Evolutionary conservation across 2,329 filamentous ascomycete genomes (phyloP).

Genomic region (Clarireedia homoeocarpa): DNA sequence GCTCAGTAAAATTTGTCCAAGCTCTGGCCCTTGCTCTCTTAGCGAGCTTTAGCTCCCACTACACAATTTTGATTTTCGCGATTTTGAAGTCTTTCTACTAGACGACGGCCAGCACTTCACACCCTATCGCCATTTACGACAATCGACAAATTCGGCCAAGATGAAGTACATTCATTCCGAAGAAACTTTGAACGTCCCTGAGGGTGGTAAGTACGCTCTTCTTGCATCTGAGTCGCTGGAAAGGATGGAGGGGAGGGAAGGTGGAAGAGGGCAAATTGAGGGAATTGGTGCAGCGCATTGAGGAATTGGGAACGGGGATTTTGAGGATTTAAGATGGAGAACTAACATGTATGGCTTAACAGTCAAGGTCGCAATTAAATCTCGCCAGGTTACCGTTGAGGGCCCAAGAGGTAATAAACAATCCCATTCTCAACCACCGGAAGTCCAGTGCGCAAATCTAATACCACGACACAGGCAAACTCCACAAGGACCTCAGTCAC

Average conservation of each 20-base stretch:
- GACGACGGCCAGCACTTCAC: conserved; percentile 11
- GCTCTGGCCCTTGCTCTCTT: conserved; percentile 2
- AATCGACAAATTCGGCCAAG: conserved; percentile 46
- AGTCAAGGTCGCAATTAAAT: conserved; percentile 99
- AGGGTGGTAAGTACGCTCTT: conserved; percentile 69
- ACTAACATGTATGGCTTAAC: conserved; percentile 35
- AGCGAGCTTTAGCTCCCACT: conserved; percentile 9
- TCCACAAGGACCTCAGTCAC: conserved; percentile 94
- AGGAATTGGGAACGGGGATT: background rate
- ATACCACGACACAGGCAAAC: conserved; percentile 60
- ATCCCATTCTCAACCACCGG: conserved; percentile 12
- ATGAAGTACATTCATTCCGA: conserved; percentile 99
- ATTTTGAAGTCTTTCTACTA: conserved; percentile 2
- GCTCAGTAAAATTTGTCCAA: background rate
- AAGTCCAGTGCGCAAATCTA: conserved; percentile 21
- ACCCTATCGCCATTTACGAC: conserved; percentile 11
- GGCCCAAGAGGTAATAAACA: conserved; percentile 72
- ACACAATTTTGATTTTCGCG: conserved; percentile 10
- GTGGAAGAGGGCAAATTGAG: conserved; percentile 7
- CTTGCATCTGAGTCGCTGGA: background rate
- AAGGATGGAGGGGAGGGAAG: background rate
- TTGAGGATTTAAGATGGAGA: conserved; percentile 17
- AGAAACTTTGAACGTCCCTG: conserved; percentile 91
- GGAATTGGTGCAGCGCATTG: conserved; percentile 3
- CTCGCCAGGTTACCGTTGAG: conserved; percentile 91